These are phyloP conservation scores for Apiotrichum sp. DNA, from an alignment of 1,284 basidiomycete genomes.

Conservation along the genomic window DNA sequence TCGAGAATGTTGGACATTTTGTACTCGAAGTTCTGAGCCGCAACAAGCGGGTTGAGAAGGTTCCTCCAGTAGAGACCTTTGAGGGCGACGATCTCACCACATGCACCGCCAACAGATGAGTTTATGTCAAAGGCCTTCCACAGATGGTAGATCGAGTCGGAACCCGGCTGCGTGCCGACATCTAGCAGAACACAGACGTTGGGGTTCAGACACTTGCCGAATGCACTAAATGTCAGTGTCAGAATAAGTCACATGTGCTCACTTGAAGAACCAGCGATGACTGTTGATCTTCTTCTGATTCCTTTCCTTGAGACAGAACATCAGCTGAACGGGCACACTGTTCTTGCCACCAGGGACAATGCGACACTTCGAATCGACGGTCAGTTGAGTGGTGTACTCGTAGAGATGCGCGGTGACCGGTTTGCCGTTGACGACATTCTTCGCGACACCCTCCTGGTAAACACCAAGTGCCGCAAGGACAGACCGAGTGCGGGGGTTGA, in stretches of 20 bases:
- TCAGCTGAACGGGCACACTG: slow-evolving; percentile 79
- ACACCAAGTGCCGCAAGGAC: slow-evolving; percentile 82
- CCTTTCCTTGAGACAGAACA: slow-evolving; percentile 90
- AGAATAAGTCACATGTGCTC: slow-evolving; percentile 1
- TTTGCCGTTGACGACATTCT: slow-evolving; percentile 79
- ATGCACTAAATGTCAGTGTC: slow-evolving; percentile 50
- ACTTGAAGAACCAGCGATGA: slow-evolving; percentile 79
- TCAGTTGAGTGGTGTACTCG: slow-evolving; percentile 87
- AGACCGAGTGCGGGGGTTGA: slow-evolving; percentile 75
- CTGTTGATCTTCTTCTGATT: slow-evolving; percentile 76
- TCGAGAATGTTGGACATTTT: slow-evolving; percentile 93
- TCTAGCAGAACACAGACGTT: slow-evolving; percentile 93
- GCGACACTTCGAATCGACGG: slow-evolving; percentile 70
- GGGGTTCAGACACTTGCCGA: slow-evolving; percentile 51
- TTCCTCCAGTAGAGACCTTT: slow-evolving; percentile 75
- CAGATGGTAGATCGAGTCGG: slow-evolving; percentile 83
- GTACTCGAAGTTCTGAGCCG: slow-evolving; percentile 61
- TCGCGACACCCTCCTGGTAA: slow-evolving; percentile 84
- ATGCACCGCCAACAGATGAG: slow-evolving; percentile 90
- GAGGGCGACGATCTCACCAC: slow-evolving; percentile 89
- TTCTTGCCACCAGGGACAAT: slow-evolving; percentile 64
- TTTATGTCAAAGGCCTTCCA: slow-evolving; percentile 98
- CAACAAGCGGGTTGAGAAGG: slow-evolving; percentile 70
- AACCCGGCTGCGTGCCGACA: slow-evolving; percentile 87
- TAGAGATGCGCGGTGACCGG: slow-evolving; percentile 66